A percentile compares a stretch with the other conserved stretches of the same genome.
Conservation (phyloP, 495 filamentous ascomycete species). For the Podospora pseudocomata region DNA sequence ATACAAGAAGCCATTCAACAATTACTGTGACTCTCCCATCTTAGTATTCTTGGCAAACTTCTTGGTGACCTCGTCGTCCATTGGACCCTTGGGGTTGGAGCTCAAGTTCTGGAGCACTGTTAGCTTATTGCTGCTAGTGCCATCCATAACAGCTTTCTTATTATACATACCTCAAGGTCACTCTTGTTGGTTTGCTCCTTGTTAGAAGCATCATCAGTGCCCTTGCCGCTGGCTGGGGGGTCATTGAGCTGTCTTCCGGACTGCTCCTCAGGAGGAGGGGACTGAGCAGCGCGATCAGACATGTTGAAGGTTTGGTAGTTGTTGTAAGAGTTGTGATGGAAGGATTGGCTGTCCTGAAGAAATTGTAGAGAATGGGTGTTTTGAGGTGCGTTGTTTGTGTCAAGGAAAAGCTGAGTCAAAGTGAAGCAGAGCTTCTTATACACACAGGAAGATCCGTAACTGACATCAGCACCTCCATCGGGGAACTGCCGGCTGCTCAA, state of each 20-base stretch:
- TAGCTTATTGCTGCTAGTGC: slow-evolving; percentile 7
- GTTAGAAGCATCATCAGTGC: slow-evolving; percentile 43
- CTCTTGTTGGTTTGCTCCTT: slow-evolving; percentile 49
- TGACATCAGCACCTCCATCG: slow-evolving; percentile 9
- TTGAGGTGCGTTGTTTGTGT: background rate
- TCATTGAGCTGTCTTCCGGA: slow-evolving; percentile 60
- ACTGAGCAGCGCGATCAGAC: slow-evolving; percentile 58
- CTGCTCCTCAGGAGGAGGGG: slow-evolving; percentile 70
- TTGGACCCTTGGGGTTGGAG: slow-evolving; percentile 66
- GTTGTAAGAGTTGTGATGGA: background rate
- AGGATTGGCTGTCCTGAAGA: background rate
- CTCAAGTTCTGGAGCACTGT: slow-evolving; percentile 40
- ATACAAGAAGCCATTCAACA: background rate
- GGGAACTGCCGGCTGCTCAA: background rate
- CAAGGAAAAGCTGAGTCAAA: background rate
- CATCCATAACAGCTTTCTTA: background rate
- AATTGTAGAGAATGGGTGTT: background rate
- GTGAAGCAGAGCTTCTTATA: background rate
- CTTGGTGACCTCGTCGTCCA: slow-evolving; percentile 65
- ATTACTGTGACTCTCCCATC: slow-evolving; percentile 1
- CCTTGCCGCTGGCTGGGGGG: slow-evolving; percentile 55
- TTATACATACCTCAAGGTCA: slow-evolving; percentile 41
- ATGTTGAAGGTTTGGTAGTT: slow-evolving; percentile 16
- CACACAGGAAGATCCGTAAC: background rate
- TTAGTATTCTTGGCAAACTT: slow-evolving; percentile 53